A percentile compares a stretch with the other conserved stretches of the same genome.
Conservation (phyloP, 352 stramenopile species). For the Hyphochytrium catenoides region DNA sequence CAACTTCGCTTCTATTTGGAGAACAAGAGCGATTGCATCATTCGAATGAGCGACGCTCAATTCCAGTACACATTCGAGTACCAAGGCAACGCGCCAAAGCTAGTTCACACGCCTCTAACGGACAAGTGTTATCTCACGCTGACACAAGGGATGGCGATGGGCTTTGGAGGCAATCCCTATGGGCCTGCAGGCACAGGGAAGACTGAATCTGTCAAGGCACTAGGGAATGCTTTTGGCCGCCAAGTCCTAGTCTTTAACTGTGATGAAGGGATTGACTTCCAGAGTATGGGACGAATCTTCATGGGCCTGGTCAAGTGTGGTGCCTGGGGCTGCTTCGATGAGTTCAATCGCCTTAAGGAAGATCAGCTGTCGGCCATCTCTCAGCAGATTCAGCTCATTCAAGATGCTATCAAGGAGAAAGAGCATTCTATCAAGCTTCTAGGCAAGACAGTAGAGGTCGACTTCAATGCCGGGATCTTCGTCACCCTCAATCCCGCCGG, state of each 20-base stretch:
- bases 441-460: constrained; percentile 51
- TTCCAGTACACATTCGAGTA: constrained; percentile 88
- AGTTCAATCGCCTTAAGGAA: constrained; percentile 86
- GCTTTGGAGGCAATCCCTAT: constrained; percentile 78
- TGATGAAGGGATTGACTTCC: constrained; percentile 80
- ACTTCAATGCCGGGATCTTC: constrained; percentile 83
- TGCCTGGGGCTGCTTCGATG: constrained; percentile 87
- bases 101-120: constrained; percentile 79
- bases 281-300: constrained; percentile 82
- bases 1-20: constrained; percentile 75
- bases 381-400: constrained; percentile 83
- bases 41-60: constrained; percentile 43
- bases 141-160: constrained; percentile 75
- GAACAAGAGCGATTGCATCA: constrained; percentile 20
- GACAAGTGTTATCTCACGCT: constrained; percentile 85
- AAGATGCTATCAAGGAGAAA: constrained; percentile 72
- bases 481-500: constrained; percentile 81
- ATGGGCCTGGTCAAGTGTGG: constrained; percentile 80
- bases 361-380: constrained; percentile 79
- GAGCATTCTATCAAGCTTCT: constrained; percentile 42
- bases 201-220: constrained; percentile 79
- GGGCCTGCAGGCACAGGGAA: constrained; percentile 80
- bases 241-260: constrained; percentile 82
- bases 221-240: constrained; percentile 63
- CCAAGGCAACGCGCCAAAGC: constrained; percentile 71